These are phyloP conservation scores for Ophiocordyceps camponoti-rufipedis DNA, from an alignment of 2,329 filamentous ascomycete species.

Conservation along the genomic window DNA sequence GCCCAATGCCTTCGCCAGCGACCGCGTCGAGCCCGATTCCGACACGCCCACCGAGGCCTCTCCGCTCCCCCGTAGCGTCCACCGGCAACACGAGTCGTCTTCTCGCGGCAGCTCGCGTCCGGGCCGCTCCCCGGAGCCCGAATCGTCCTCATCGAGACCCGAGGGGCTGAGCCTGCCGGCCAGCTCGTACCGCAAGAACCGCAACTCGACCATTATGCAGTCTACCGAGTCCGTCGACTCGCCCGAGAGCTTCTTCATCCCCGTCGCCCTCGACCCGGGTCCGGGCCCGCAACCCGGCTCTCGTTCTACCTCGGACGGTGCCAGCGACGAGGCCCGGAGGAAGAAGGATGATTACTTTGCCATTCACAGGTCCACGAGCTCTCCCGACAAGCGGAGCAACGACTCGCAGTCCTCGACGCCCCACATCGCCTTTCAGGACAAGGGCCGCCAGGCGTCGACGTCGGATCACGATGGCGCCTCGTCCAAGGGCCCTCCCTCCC, in stretches of 20 bases:
- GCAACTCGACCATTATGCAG: constrained; percentile 48
- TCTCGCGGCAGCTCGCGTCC: constrained; percentile 35
- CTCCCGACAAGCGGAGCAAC: constrained; percentile 21
- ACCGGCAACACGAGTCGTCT: constrained; percentile 32
- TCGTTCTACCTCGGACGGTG: constrained; percentile 30
- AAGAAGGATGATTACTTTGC: constrained; percentile 44
- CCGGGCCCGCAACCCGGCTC: constrained; percentile 38
- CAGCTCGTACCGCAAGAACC: constrained; percentile 60
- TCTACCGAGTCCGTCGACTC: constrained; percentile 32
- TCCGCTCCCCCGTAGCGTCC: constrained; percentile 36
- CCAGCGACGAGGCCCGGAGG: constrained; percentile 24
- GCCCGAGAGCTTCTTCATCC: constrained; percentile 57
- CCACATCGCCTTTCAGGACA: constrained; percentile 87
- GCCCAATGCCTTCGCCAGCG: constrained; percentile 41
- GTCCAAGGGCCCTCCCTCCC: constrained; percentile 24
- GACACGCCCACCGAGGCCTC: constrained; percentile 54
- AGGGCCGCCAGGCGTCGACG: constrained; percentile 36
- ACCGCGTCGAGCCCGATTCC: constrained; percentile 40
- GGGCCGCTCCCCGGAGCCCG: constrained; percentile 36
- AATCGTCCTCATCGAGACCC: constrained; percentile 15
- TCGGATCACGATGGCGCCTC: constrained; percentile 39
- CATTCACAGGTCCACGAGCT: constrained; percentile 19
- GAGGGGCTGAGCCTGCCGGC: constrained; percentile 54
- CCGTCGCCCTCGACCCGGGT: constrained; percentile 55
- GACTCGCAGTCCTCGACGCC: constrained; percentile 46